phyloP scores from a whole-genome alignment of 2,329 filamentous ascomycete species.

The Cercospora zeina region DNA sequence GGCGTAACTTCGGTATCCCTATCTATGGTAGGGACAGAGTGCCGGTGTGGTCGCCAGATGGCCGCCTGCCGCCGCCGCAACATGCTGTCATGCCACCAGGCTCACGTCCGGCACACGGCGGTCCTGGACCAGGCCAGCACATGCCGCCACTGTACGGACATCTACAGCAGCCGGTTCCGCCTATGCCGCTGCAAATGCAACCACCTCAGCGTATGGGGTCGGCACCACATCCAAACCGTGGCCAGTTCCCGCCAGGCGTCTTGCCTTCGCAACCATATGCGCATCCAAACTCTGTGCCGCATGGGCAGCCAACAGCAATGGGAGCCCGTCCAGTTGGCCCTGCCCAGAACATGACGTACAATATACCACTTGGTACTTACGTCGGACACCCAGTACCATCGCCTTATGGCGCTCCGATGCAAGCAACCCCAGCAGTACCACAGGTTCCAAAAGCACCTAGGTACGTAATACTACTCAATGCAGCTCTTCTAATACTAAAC shows the following conservation, averaged over 20 bases:
- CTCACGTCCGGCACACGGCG: not conserved
- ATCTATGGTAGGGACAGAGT: constrained; percentile 32
- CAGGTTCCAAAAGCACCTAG: constrained; percentile 10
- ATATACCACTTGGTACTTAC: constrained; percentile 21
- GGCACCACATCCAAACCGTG: constrained; percentile 16
- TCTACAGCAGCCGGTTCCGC: too few relatives aligned
- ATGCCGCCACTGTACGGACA: not conserved
- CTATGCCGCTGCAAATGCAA: constrained; percentile 6
- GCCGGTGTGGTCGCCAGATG: constrained; percentile 12
- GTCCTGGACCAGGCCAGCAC: constrained; percentile 10
- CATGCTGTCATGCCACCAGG: not conserved
- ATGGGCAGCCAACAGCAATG: not conserved
- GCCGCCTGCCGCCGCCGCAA: not conserved
- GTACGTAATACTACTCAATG: constrained; percentile 1
- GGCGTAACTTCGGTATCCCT: constrained; percentile 31
- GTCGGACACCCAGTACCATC: constrained; percentile 9
- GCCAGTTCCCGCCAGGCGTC: constrained; percentile 18
- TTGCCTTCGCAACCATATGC: constrained; percentile 27
- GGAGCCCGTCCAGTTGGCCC: constrained; percentile 21
- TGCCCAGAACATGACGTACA: constrained; percentile 23
- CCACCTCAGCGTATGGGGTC: constrained; percentile 15
- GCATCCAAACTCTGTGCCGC: constrained; percentile 17
- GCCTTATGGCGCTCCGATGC: not conserved
- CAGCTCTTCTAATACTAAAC: constrained; percentile 6
- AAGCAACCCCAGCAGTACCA: not conserved